Base-by-base conservation (phyloP, 129 eudicot species). In the Logfia minima region DNA sequence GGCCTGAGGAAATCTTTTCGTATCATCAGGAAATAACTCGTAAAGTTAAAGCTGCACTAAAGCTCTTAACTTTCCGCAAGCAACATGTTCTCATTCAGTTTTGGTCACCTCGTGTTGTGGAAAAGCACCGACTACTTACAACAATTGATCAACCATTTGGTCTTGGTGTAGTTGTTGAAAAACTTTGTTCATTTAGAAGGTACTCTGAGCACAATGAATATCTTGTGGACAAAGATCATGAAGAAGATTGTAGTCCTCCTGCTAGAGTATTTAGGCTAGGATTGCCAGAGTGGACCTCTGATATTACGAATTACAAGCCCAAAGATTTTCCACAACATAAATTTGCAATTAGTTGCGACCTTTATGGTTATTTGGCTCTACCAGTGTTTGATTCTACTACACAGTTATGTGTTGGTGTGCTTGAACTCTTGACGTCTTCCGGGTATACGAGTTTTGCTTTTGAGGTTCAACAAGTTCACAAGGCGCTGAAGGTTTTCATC, bases 391-490 rank as follows among this genome's bases (percentile, higher is more conserved):
- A 55, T 55, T 55, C 61, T 51, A 51, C 58, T 26, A 18, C 64
- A 21, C 5, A 32, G 55, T 37, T 39, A 31, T 52, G 29, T 29
- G 65, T 71, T 18, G 75, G 75, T 71, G 75, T 71, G 28, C 62
- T 71, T 52, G 75, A 71, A 32, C 16, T 71, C 13, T 52, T 51
- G 64, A 52, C n/a, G 17, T 17, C 43, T 52, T 26, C 64, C 3
- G 29, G 29, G 64, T 71, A 26, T 28, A 53, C 41, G 26, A n/a
- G 35, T 52, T 28, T 0, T 52, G 75, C 75, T 52, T 71, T 2
- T 53, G 75, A 71, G 28, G 64, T 71, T 71, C 28, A 28, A 17
- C 75, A 71, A 5, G 6, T 52, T 52, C 63, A 55, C 28, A 0
- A 8, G 3, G 75, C 16, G 7, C 43, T 71, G 8, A 71, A 71